Evolutionary conservation across 2,329 filamentous ascomycete genomes (phyloP), one percentile per base, ranked within the genome.

Genomic region (Xylariales sp.): DNA sequence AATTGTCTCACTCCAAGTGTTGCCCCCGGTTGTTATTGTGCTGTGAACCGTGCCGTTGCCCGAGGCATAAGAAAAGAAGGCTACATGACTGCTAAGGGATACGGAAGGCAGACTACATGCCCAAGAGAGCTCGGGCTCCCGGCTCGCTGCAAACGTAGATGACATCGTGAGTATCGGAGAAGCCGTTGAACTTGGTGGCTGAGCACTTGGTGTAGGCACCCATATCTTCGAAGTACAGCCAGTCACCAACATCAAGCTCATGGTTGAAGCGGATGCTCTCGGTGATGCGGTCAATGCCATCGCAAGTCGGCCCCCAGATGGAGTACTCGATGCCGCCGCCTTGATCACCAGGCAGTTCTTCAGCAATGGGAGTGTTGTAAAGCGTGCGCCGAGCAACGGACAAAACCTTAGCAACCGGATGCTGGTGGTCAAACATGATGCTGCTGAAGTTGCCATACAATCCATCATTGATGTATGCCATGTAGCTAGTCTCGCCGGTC

Each of bases 161-260:
- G 46, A 94, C 85, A 54, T 95, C 86, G 62, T 98, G 93, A 52
- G 81, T 76, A 65, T 97, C 88, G 38, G 83, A 86, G 67, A 97
- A 98, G 47, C 93, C 93, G 53, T 98, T 98, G 82, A 98, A 98
- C 57, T 85, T 83, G 40, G 93, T 98, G 46, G 93, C 91, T 43
- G 89, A 96, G 74, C 91, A 97, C 74, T 90, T 95, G 52, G 93
- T 97, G 66, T 98, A 98, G 17, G 93, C 91, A 39, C 93, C 93
- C 93, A 98, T 98, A 45, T 95, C 81, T 68, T 96, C 88, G 65
- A 98, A 98, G 70, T 95, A 98, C 38, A 98, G 74, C 93, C 93
- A 98, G 63, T 98, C 93, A 37, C 93, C 93, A 6, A 95, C 87
- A 56, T 96, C 83, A 29, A 98, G 70, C 33, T 85, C 76, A 37